phyloP scores from a whole-genome alignment of 2,329 filamentous ascomycete species.

The Talaromyces marneffei region DNA sequence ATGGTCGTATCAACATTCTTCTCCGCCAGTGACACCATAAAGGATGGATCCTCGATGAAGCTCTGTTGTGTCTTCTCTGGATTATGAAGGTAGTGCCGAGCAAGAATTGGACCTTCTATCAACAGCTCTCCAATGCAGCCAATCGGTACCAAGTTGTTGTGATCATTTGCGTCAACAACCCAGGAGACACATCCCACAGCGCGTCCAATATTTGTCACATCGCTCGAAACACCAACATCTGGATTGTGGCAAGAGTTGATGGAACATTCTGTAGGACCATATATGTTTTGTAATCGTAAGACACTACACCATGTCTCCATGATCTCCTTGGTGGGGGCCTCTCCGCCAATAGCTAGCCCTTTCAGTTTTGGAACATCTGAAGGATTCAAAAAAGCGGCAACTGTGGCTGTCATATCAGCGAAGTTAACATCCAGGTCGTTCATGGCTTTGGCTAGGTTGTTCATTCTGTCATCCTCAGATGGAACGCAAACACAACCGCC shows the following conservation, averaged over 20 bases:
- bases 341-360: conserved; percentile 40
- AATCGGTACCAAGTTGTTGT: conserved; percentile 40
- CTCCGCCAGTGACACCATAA: conserved; percentile 15
- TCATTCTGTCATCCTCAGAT: conserved; percentile 41
- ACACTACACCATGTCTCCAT: conserved; percentile 13
- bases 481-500: conserved; percentile 59
- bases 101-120: conserved; percentile 38
- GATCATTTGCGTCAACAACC: conserved; percentile 44
- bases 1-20: neutral
- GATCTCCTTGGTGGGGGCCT: conserved; percentile 38
- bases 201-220: conserved; percentile 21
- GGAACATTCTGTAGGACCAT: conserved; percentile 14
- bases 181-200: conserved; percentile 40
- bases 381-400: conserved; percentile 45
- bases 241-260: conserved; percentile 14
- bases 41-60: conserved; percentile 36
- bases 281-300: conserved; percentile 10
- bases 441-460: conserved; percentile 32
- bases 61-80: conserved; percentile 30
- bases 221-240: conserved; percentile 9
- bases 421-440: conserved; percentile 48
- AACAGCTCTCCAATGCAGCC: conserved; percentile 36
- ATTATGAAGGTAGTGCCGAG: conserved; percentile 42
- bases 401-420: conserved; percentile 55
- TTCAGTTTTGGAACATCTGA: conserved; percentile 27